These are phyloP conservation scores for Pontederia crassipes DNA, from an alignment of 176 grass and related monocot genomes.

Conservation along the genomic window DNA sequence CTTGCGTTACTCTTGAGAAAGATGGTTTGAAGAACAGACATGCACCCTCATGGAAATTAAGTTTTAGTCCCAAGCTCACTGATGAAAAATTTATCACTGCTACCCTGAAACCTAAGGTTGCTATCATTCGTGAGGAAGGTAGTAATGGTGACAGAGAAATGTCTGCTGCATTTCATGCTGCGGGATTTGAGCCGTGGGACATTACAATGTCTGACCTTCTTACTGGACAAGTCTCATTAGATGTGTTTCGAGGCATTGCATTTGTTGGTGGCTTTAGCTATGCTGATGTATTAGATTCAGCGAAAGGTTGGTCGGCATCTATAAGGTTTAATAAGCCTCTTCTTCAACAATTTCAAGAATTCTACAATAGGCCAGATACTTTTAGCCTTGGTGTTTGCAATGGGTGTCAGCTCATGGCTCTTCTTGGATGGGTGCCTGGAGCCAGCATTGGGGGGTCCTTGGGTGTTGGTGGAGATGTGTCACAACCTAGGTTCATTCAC, in stretches of 20 bases:
- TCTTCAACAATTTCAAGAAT: slow-evolving; percentile 64
- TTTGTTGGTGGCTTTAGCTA: slow-evolving; percentile 98
- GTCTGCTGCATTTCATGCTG: slow-evolving; percentile 68
- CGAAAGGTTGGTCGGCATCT: slow-evolving; percentile 82
- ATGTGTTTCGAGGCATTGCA: slow-evolving; percentile 51
- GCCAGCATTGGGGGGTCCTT: slow-evolving; percentile 39
- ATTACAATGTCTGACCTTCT: slow-evolving; percentile 70
- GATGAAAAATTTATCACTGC: slow-evolving; percentile 39
- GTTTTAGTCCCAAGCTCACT: slow-evolving; percentile 58
- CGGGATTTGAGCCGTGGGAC: slow-evolving; percentile 91
- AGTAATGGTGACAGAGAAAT: slow-evolving; percentile 93
- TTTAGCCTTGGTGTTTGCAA: slow-evolving; percentile 98
- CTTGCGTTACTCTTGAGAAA: slow-evolving; percentile 80
- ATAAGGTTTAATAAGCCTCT: slow-evolving; percentile 80
- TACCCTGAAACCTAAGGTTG: slow-evolving; percentile 67
- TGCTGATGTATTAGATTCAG: slow-evolving; percentile 80
- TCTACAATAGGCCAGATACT: slow-evolving; percentile 65
- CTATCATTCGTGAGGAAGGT: slow-evolving; percentile 92
- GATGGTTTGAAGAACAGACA: slow-evolving; percentile 56
- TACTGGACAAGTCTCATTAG: slow-evolving; percentile 37
- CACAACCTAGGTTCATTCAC: slow-evolving; percentile 91
- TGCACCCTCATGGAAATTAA: slow-evolving; percentile 54
- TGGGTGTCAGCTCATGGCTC: slow-evolving; percentile 44
- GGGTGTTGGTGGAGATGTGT: slow-evolving; percentile 50
- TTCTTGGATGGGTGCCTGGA: slow-evolving; percentile 60